phyloP scores from a whole-genome alignment of 2,329 filamentous ascomycete species.

The Diatrype stigma region DNA sequence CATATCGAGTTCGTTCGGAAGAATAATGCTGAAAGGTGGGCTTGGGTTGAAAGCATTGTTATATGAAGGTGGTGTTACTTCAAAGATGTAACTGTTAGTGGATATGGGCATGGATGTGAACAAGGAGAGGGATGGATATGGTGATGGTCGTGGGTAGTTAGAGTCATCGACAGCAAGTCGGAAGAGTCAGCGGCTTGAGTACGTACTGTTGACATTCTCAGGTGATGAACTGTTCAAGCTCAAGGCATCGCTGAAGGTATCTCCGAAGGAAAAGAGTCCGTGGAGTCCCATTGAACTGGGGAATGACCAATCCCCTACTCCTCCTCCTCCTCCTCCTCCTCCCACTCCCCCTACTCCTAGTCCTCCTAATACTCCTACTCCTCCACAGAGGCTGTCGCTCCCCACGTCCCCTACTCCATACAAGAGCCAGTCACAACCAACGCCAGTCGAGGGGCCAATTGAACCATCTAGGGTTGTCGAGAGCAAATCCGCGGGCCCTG shows the following conservation, averaged over 20 bases:
- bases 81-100: no score
- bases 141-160: conserved; percentile 1
- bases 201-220: conserved; percentile 21
- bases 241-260: conserved; percentile 9
- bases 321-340: conserved; percentile 1
- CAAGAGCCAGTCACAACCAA: background rate
- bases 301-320: conserved; percentile 22
- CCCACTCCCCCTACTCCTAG: conserved; percentile 6
- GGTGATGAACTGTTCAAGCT: conserved; percentile 8
- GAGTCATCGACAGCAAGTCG: no score
- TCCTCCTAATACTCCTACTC: conserved; percentile 8
- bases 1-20: conserved; percentile 8
- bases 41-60: conserved; percentile 9
- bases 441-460: conserved; percentile 10
- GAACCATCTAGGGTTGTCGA: conserved; percentile 20
- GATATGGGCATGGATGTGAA: no score
- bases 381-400: conserved; percentile 21
- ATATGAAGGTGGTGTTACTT: conserved; percentile 18
- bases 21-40: conserved; percentile 14
- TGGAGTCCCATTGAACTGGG: conserved; percentile 15
- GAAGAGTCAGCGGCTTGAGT: background rate
- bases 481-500: conserved; percentile 24
- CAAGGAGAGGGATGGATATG: no score
- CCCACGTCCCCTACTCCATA: background rate
- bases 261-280: conserved; percentile 16